Base-by-base conservation (phyloP, 2,329 filamentous ascomycete genomes). In the Claviceps spartinae region DNA sequence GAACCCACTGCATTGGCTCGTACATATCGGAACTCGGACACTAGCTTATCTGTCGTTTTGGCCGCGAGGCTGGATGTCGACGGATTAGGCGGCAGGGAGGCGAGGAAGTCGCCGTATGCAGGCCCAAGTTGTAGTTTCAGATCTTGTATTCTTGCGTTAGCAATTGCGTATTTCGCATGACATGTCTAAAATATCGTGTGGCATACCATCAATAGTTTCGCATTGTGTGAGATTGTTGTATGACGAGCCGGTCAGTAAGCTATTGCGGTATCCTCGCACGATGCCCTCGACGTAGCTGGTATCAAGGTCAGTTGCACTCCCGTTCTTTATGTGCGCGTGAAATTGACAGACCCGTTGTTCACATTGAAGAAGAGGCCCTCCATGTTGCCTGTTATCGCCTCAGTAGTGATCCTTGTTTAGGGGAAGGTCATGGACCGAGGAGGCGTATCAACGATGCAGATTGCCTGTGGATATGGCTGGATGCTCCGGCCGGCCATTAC, bases 221-320 rank as follows among this genome's bases (percentile, higher is more conserved):
- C 91, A 97, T 78, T 97, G 91, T 57, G 86, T 94, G 71, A 97
- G 72, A 75, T 97, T 98, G 73, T 78, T 83, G 74, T 98, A 98
- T 74, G 91, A 94, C 67, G 88, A 78, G 69, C 84, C 74, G 52
- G 86, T 97, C 65, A 98, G 80, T 57, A 98, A 85, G 64, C 85
- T 81, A 72, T 97, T 98, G 66, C 91, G 85, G 73, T 97, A 98
- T 58, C 93, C 93, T 63, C 93, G 87, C 63, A 97, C 88, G 67
- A 98, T 90, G 68, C 93, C 93, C 73, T 98, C 93, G 67, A 97
- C 83, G 72, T 95, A 97, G 72, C 90, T 95, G 63, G 63, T 55
- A 37, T 38, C 49, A 44, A 48, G 41, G 58, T 69, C 57, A 69
- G 65, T 57, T 16, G 43, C 43, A 38, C 48, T 51, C 51, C 1